Evolutionary conservation across 1,284 basidiomycete genomes (phyloP), one percentile per base, ranked within the genome.

Genomic region (Anthracocystis panici-leucophaei): DNA sequence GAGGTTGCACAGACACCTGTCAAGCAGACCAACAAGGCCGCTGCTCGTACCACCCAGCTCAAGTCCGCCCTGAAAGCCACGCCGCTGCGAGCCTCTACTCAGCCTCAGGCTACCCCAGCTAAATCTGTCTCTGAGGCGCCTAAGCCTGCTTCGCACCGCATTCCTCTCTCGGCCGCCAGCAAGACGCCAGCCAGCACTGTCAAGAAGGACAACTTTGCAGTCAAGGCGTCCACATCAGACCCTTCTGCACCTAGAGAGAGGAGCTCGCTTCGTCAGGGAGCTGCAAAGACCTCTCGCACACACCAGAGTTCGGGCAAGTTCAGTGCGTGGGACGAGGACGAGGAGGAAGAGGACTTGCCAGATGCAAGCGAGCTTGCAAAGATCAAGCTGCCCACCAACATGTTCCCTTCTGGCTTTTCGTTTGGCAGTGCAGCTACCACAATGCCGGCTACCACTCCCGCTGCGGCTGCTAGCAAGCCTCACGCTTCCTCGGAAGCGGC

Each of bases 281-380:
- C 80, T 1, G 73, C 74, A 31, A 84, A 84, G 69, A 72, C 66
- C 7, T 75, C 53, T 20, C 72, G 82, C 0, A 68, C 67, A n/a
- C 82, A 84, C 51, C 78, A 74, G 27, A 78, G 77, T 31, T 82
- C 82, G 23, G 82, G 82, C 29, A 75, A 81, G 42, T 78, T 82
- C 50, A 75, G 79, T 38, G 69, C 75, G 25, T 73, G 79, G 79
- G 78, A 79, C n/a, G 80, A 82, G 29, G 79, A 81, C 18, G 81
- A 78, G n/a, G 83, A 82, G 25, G 79, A 83, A 38, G 80, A 82
- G 8, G 80, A 77, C n/a, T 46, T 76, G 35, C 79, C 79, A 5
- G 78, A 76, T 31, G 76, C 80, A 0, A 78, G 74, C 48, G 83
- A 82, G 21, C 63, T 84, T 20, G 64, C 75, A 29, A 83, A 82